Evolutionary conservation across 2,329 filamentous ascomycete genomes (phyloP), one percentile per base, ranked within the genome.

Genomic region (Fusarium sulawesiense): DNA sequence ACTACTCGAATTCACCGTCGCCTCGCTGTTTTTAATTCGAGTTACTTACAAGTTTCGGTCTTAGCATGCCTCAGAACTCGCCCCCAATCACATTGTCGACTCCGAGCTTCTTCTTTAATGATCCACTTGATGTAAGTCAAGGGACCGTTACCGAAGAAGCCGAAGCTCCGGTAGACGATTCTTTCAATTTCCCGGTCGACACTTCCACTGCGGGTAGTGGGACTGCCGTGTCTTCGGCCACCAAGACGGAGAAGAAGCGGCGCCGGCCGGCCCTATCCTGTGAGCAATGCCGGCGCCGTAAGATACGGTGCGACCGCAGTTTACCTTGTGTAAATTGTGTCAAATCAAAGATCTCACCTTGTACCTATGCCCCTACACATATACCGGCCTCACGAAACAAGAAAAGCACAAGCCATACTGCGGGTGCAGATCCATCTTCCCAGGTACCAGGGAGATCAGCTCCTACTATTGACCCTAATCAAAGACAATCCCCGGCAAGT

Each of bases 251-350:
- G 48, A 82, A 81, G 78, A 82, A 81, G 61, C 75, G 80, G 12
- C 77, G 80, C 54, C 77, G 80, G 20, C 81, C 80, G 34, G 77
- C 82, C 5, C 76, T 84, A 32, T 87, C 88, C 3, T 90, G 88
- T 74, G 79, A 83, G 68, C 81, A 87, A 44, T 91, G 89, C 72
- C 82, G 88, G 45, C 83, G 79, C 58, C 86, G 88, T 42, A 91
- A 91, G 76, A 86, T 91, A 62, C 83, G 84, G 48, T 91, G 89
- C 73, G 86, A 91, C 73, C 85, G 87, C 50, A 84, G 85, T 62
- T 77, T 79, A 9, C 89, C 89, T 2, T 91, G 89, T 72, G 83
- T 81, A 63, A 88, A 89, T 61, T 91, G 89, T 72, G 63, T 85
- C n/a, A 84, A 85, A 67, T 86, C 87, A 23, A 84, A 84, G 68